Percentiles rank a stretch among this genome's conserved stretches.
These are phyloP conservation scores for Aurifilum marmelostoma DNA, from an alignment of 2,329 filamentous ascomycete genomes.

Conservation along the genomic window DNA sequence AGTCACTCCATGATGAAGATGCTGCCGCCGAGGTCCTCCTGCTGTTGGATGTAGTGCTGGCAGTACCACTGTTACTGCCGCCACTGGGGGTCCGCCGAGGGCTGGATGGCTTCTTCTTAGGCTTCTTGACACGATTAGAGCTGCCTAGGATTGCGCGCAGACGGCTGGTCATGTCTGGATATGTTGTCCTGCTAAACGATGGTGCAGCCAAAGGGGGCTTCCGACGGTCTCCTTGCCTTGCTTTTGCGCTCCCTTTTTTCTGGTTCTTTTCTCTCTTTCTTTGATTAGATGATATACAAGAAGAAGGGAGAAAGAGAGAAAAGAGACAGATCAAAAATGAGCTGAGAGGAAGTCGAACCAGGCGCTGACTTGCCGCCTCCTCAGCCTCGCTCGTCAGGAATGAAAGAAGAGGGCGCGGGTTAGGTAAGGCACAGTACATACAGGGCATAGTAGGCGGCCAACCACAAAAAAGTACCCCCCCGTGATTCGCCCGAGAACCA, in stretches of 20 bases:
- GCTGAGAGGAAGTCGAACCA: neutral
- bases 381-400: constrained; percentile 3
- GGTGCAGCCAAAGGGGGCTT: neutral
- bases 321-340: too few relatives aligned
- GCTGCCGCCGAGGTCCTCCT: constrained; percentile 22
- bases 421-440: neutral
- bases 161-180: constrained; percentile 22
- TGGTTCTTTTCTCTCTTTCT: neutral
- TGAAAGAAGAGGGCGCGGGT: neutral
- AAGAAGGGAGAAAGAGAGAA: too few relatives aligned
- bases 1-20: constrained; percentile 30
- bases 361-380: neutral
- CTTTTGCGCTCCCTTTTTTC: neutral
- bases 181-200: neutral
- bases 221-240: neutral
- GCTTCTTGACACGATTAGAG: constrained; percentile 32
- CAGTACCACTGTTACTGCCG: neutral
- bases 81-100: constrained; percentile 24
- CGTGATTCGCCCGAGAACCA: neutral
- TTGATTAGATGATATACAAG: neutral
- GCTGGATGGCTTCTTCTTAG: constrained; percentile 22
- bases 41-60: neutral
- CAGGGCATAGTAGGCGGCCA: neutral
- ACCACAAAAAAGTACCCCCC: too few relatives aligned
- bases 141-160: constrained; percentile 33